Evolutionary conservation across 176 grass and related monocot genomes (phyloP).

Genomic region (Oryza rufipogon): DNA sequence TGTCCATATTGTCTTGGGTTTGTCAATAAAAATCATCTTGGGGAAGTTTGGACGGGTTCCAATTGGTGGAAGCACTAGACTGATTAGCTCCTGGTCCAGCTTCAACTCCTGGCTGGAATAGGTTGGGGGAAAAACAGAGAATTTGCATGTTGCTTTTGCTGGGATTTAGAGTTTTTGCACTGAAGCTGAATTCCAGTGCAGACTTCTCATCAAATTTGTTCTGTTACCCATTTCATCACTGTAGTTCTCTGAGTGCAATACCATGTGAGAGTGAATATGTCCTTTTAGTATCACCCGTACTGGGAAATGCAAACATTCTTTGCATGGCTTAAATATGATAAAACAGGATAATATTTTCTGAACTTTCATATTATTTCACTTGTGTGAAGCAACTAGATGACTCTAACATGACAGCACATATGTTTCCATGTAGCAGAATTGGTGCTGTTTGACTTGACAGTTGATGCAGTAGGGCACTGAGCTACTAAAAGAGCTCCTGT

Average conservation of each 20-base stretch:
- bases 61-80: not conserved
- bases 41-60: not conserved
- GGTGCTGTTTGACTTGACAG: slow-evolving; percentile 3
- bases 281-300: not conserved
- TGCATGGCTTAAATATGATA: slow-evolving; percentile 15
- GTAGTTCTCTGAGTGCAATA: not conserved
- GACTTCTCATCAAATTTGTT: slow-evolving; percentile 18
- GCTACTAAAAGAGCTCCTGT: not conserved
- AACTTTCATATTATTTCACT: not conserved
- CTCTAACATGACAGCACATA: not conserved
- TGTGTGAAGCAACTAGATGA: not conserved
- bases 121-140: not conserved
- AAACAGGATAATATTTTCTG: not conserved
- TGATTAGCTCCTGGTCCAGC: not conserved
- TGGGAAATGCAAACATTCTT: not conserved
- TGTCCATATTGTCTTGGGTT: not conserved
- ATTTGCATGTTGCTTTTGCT: not conserved
- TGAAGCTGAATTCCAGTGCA: slow-evolving; percentile 12
- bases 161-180: slow-evolving; percentile 1
- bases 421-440: not conserved
- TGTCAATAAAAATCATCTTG: slow-evolving; percentile 12
- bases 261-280: not conserved
- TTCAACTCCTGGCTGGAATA: not conserved
- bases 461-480: not conserved
- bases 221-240: not conserved